Evolutionary conservation across 2,329 filamentous ascomycete species (phyloP).

Genomic region (Claviceps citrina): DNA sequence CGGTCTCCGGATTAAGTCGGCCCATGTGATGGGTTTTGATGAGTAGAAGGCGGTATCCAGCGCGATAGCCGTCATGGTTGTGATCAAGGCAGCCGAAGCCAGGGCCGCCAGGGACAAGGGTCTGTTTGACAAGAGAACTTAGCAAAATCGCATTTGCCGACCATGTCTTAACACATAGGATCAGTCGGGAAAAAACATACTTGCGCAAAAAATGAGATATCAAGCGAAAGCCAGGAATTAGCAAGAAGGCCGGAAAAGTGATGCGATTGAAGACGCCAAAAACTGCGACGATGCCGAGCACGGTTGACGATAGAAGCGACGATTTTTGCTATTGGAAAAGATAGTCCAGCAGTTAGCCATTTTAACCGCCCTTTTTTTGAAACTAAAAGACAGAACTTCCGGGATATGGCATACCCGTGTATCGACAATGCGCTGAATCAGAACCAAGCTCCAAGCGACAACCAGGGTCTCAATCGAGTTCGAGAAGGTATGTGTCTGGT

Average conservation of each 20-base stretch:
- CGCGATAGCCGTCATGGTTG: slow-evolving; percentile 56
- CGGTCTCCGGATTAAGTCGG: slow-evolving; percentile 46
- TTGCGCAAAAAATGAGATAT: slow-evolving; percentile 73
- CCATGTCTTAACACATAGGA: not conserved
- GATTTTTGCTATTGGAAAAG: slow-evolving; percentile 46
- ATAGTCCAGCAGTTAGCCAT: slow-evolving; percentile 12
- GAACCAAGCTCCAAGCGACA: slow-evolving; percentile 82
- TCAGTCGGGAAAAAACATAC: slow-evolving; percentile 30
- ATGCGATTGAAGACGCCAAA: slow-evolving; percentile 92
- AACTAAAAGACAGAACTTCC: too few relatives aligned
- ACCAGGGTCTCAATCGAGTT: slow-evolving; percentile 91
- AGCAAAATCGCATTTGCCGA: not conserved
- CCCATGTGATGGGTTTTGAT: slow-evolving; percentile 45
- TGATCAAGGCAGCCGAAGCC: slow-evolving; percentile 47
- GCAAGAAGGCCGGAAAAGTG: slow-evolving; percentile 84
- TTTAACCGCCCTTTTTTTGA: too few relatives aligned
- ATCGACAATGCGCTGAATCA: slow-evolving; percentile 73
- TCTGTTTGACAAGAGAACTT: slow-evolving; percentile 21
- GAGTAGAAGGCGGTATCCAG: slow-evolving; percentile 79
- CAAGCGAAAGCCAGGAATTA: slow-evolving; percentile 69
- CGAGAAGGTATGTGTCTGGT: slow-evolving; percentile 95
- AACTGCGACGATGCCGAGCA: slow-evolving; percentile 67
- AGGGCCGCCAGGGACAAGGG: slow-evolving; percentile 48
- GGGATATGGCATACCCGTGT: slow-evolving; percentile 46
- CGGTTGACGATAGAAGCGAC: slow-evolving; percentile 57